Conservation (phyloP, 169 alveolate species). For the Plasmodium vinckei region DNA sequence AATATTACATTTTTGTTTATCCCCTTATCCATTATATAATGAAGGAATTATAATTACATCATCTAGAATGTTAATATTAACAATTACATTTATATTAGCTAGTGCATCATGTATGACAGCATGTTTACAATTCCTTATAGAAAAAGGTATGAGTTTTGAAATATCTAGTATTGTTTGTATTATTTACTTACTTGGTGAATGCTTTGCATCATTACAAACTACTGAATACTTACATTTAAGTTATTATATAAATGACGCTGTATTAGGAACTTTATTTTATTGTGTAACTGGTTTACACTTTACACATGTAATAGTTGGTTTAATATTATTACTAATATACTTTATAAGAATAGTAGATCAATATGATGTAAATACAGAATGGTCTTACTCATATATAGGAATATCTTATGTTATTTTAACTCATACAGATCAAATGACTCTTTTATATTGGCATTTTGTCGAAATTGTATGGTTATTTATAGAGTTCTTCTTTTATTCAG, state of each 20-base stretch:
- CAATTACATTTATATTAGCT: conserved; percentile 13
- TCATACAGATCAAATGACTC: conserved; percentile 8
- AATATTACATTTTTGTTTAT: conserved; percentile 16
- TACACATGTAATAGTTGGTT: conserved; percentile 9
- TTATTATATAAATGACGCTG: conserved; percentile 24
- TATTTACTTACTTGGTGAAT: conserved; percentile 15
- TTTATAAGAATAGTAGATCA: conserved; percentile 22
- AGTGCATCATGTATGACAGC: conserved; percentile 50
- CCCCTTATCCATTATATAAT: conserved; percentile 1
- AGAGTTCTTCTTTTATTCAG: conserved; percentile 9
- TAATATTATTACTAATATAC: conserved; percentile 15
- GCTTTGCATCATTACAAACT: conserved; percentile 40
- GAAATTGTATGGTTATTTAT: conserved; percentile 15
- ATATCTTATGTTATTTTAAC: background rate
- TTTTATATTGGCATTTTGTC: conserved; percentile 11
- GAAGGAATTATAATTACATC: conserved; percentile 5
- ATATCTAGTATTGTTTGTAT: conserved; percentile 26
- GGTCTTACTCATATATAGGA: conserved; percentile 23
- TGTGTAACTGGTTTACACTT: conserved; percentile 17
- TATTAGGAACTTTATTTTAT: background rate
- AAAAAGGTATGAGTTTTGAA: conserved; percentile 40
- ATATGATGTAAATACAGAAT: conserved; percentile 21
- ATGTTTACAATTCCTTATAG: conserved; percentile 28
- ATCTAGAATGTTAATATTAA: conserved; percentile 14
- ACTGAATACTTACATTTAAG: conserved; percentile 34